phyloP scores from a whole-genome alignment of 257 asterid species.

The Przewalskia tangutica region DNA sequence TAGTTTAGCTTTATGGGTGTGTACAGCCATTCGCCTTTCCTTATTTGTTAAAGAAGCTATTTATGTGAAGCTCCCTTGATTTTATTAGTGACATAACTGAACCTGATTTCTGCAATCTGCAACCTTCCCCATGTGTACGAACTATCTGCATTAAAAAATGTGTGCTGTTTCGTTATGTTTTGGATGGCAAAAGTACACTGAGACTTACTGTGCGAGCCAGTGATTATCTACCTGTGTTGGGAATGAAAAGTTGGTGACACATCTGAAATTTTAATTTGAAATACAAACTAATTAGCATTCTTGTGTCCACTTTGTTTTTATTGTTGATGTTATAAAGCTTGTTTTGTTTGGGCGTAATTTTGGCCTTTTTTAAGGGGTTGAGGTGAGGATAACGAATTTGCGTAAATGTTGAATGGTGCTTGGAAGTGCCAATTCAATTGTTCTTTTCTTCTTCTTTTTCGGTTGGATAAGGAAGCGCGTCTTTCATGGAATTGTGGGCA shows the following conservation, averaged over 20 bases:
- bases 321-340: not conserved
- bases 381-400: not conserved
- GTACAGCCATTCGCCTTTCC: constrained; percentile 33
- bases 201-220: not conserved
- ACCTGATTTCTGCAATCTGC: not conserved
- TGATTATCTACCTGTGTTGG: not conserved
- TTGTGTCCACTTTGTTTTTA: not conserved
- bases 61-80: constrained; percentile 21
- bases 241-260: not conserved
- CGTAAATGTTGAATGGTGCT: not conserved
- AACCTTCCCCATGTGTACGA: not conserved
- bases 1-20: constrained; percentile 18
- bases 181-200: not conserved
- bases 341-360: not conserved
- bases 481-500: not conserved
- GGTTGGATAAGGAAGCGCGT: not conserved
- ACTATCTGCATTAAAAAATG: not conserved
- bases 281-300: not conserved
- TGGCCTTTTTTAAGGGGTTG: not conserved
- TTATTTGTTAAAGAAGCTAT: constrained; percentile 29
- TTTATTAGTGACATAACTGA: constrained; percentile 2
- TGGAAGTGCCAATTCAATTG: not conserved
- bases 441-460: not conserved
- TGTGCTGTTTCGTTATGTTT: not conserved
- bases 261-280: not conserved